Evolutionary conservation across 306 rosid genomes (phyloP).

Genomic region (Macrotyloma uniflorum): DNA sequence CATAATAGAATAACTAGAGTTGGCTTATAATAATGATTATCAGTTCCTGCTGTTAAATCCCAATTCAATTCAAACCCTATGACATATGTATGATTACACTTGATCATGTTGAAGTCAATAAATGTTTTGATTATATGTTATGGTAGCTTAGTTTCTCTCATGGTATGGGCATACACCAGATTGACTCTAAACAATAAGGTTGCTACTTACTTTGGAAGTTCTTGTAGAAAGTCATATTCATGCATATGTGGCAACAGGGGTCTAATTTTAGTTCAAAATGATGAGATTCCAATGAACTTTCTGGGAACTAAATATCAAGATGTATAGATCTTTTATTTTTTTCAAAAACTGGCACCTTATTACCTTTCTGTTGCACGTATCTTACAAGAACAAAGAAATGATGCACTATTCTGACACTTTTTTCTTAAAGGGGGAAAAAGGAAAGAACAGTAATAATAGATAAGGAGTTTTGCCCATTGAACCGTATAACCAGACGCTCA

Average conservation of each 20-base stretch:
- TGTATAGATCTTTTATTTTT: not conserved
- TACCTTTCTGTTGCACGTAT: not conserved
- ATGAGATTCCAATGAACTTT: constrained; percentile 4
- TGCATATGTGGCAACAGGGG: not conserved
- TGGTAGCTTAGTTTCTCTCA: not conserved
- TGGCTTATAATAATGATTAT: not conserved
- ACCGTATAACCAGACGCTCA: constrained; percentile 1
- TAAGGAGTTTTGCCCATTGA: constrained; percentile 12
- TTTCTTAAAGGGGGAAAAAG: constrained; percentile 5
- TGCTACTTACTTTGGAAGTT: not conserved
- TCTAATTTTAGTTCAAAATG: not conserved
- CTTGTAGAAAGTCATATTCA: not conserved
- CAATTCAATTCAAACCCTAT: not conserved
- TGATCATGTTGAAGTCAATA: not conserved
- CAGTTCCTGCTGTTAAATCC: not conserved
- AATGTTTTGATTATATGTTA: not conserved
- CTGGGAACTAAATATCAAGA: constrained; percentile 3
- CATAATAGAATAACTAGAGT: not conserved
- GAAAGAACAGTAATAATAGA: constrained; percentile 8
- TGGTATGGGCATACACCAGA: not conserved
- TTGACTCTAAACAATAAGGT: not conserved
- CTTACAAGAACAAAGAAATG: constrained; percentile 14
- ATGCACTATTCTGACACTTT: constrained; percentile 1
- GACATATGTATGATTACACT: not conserved
- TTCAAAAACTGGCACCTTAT: not conserved